Conservation (phyloP, 2,329 filamentous ascomycete genomes). For the Rutstroemia sp. region DNA sequence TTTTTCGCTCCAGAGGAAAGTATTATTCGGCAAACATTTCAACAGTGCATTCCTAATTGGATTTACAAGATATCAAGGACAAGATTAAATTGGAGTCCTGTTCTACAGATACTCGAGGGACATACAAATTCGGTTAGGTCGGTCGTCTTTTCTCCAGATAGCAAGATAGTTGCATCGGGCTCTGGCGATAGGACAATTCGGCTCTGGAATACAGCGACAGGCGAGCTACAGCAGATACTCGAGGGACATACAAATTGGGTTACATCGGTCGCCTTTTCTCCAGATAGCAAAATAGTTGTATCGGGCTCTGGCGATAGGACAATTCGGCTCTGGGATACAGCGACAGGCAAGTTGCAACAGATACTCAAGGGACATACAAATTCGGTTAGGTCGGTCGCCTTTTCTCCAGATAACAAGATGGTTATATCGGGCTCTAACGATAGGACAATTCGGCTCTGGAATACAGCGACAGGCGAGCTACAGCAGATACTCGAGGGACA, state of each 20-base stretch:
- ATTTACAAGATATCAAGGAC: not conserved
- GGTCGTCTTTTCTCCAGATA: not conserved
- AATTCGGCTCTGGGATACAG: not conserved
- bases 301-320: not conserved
- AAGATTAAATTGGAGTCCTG: not conserved
- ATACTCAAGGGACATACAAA: not conserved
- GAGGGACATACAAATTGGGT: not conserved
- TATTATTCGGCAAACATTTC: slow-evolving; percentile 18
- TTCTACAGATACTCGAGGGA: not conserved
- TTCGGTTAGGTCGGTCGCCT: not conserved
- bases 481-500: not conserved
- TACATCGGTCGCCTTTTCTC: not conserved
- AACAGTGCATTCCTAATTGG: not conserved
- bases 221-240: not conserved
- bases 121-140: not conserved
- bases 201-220: not conserved
- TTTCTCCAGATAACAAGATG: not conserved
- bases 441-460: not conserved
- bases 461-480: not conserved
- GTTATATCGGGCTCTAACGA: not conserved
- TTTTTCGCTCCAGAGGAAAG: slow-evolving; percentile 28
- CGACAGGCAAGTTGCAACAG: not conserved
- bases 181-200: not conserved
- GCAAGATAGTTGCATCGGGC: not conserved
- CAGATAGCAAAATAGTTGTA: not conserved